Conservation (phyloP, 768 basidiomycete species). For the Mycena polygramma region DNA sequence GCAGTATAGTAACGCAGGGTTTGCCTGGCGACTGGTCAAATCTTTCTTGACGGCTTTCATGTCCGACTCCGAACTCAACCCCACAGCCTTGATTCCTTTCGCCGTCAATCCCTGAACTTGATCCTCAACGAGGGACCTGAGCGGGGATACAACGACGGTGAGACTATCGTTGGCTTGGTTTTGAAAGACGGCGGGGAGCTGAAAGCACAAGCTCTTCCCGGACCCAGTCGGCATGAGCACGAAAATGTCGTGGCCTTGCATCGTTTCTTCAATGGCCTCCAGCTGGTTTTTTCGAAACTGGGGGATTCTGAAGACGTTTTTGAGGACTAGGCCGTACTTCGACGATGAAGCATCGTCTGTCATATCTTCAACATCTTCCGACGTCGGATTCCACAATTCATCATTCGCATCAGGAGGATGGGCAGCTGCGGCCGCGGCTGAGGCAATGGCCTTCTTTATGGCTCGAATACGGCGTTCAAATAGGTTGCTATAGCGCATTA, state of each 20-base stretch:
- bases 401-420: too few relatives aligned
- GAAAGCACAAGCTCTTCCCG: slow-evolving; percentile 72
- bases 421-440: too few relatives aligned
- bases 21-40: background rate
- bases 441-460: too few relatives aligned
- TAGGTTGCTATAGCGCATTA: too few relatives aligned
- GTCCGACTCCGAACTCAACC: background rate
- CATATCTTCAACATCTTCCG: background rate
- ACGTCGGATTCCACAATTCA: background rate
- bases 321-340: background rate
- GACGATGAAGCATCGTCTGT: background rate
- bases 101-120: slow-evolving; percentile 67
- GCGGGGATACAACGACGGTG: slow-evolving; percentile 77
- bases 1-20: slow-evolving; percentile 11
- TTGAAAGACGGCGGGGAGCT: slow-evolving; percentile 74
- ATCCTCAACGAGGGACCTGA: slow-evolving; percentile 75
- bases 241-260: slow-evolving; percentile 73
- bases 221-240: slow-evolving; percentile 85
- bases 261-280: slow-evolving; percentile 70
- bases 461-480: too few relatives aligned
- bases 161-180: slow-evolving; percentile 61
- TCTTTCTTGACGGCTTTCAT: background rate
- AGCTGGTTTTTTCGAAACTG: slow-evolving; percentile 3
- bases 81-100: slow-evolving; percentile 63
- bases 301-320: background rate